phyloP scores from a whole-genome alignment of 202 grass and related monocot genomes.

The Zizania palustris region DNA sequence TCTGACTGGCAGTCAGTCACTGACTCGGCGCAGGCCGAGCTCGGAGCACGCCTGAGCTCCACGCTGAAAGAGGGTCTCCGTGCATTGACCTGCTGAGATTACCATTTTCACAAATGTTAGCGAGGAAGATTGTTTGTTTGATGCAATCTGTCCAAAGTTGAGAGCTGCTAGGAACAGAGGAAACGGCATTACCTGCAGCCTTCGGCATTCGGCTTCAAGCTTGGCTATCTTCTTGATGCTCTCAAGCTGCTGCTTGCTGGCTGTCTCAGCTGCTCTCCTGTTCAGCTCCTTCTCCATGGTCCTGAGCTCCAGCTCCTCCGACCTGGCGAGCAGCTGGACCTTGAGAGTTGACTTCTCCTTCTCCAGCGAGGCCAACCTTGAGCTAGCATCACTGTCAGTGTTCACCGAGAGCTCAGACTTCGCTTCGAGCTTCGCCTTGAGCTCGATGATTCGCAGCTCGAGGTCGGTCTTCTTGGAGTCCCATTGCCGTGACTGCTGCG shows the following conservation, averaged over 20 bases:
- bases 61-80: constrained; percentile 33
- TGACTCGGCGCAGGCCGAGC: constrained; percentile 60
- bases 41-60: constrained; percentile 42
- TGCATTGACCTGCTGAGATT: constrained; percentile 45
- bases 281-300: constrained; percentile 79
- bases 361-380: constrained; percentile 57
- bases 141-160: background rate
- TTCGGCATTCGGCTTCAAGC: constrained; percentile 77
- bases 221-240: constrained; percentile 72
- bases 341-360: constrained; percentile 70
- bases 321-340: constrained; percentile 48
- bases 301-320: constrained; percentile 54
- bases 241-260: constrained; percentile 88
- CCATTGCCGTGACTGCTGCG: constrained; percentile 58
- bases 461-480: constrained; percentile 70
- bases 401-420: constrained; percentile 57
- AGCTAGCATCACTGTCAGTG: constrained; percentile 37
- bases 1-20: constrained; percentile 64
- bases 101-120: background rate
- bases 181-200: constrained; percentile 48
- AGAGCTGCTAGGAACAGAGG: background rate
- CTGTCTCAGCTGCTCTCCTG: constrained; percentile 74
- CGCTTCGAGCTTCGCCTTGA: constrained; percentile 72
- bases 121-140: background rate
- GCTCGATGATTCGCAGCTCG: constrained; percentile 61